Evolutionary conservation across 805 yeast genomes (phyloP), one percentile per base, ranked within the genome.

Genomic region (Yamadazyma laniorum): DNA sequence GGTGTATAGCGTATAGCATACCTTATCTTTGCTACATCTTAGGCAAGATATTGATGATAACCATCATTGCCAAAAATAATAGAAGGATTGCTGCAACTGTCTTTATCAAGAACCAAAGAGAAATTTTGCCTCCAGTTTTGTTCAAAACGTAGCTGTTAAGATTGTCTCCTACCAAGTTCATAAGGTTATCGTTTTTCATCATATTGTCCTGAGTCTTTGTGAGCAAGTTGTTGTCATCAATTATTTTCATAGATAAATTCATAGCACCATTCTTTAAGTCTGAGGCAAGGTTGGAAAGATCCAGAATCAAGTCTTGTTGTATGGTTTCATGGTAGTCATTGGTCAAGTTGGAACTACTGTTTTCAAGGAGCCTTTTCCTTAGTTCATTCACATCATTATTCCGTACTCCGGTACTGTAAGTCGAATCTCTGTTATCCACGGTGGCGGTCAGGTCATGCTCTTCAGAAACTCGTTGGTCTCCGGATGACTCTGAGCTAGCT

Each of bases 241-340:
- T 49, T 12, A 46, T 51, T 43, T 52, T 70, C 41, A 51, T 54
- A 45, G 65, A 75, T 14, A 67, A 65, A 5, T 52, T 49, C 21
- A 64, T 45, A 1, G 82, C 82, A 14, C 77, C 72, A 18, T 57
- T 53, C 44, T 72, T 75, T 45, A 79, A 65, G 6, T 63, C 56
- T 6, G 65, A 49, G 0, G 80, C 79, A 57, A 79, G 65, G 14
- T 62, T 69, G 3, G 71, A 52, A 34, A 79, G 59, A 28, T 79
- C 82, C 19, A 54, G 56, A 22, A 78, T 51, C 12, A 79, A 57
- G 26, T 72, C 73, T 25, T 72, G 72, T 52, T 79, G 84, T 18
- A 66, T 40, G 8, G 62, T 56, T 39, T 67, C 73, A 47, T 69
- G 74, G 50, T 65, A 64, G 7, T 57, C 55, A 43, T 69, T 68